Percentiles rank a stretch among this genome's conserved stretches.
phyloP scores from a whole-genome alignment of 768 basidiomycete species.

The Porphyrellus cyaneotinctus region DNA sequence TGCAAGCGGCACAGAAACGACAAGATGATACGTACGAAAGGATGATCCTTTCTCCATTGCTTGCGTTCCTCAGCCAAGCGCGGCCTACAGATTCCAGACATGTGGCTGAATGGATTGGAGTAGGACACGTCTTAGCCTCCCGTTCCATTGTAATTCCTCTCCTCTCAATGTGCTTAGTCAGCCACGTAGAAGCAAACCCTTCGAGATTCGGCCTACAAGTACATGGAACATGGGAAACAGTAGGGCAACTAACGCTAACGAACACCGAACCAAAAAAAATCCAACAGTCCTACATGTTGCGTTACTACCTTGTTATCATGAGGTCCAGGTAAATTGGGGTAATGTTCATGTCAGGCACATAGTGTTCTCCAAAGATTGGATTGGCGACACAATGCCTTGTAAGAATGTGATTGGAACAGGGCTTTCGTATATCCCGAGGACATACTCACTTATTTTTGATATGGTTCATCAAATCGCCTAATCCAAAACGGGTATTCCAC shows the following conservation, averaged over 20 bases:
- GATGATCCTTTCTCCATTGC: slow-evolving; percentile 98
- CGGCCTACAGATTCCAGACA: slow-evolving; percentile 92
- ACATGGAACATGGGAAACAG: not conserved
- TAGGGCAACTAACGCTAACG: not conserved
- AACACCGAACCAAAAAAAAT: not conserved
- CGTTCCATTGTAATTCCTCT: not conserved
- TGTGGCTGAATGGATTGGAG: slow-evolving; percentile 6
- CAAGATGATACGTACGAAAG: slow-evolving; percentile 66
- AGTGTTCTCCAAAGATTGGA: slow-evolving; percentile 18
- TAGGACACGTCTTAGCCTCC: not conserved
- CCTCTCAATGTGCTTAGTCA: slow-evolving; percentile 19
- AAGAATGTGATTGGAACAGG: not conserved
- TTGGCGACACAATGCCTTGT: slow-evolving; percentile 18
- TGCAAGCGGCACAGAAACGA: not conserved
- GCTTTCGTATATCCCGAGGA: not conserved
- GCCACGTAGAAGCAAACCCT: not conserved
- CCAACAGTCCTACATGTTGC: not conserved
- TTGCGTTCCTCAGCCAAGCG: slow-evolving; percentile 96
- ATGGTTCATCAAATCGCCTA: slow-evolving; percentile 13
- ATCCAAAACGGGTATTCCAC: slow-evolving; percentile 22
- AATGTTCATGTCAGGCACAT: slow-evolving; percentile 19
- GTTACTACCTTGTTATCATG: not conserved
- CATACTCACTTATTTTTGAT: slow-evolving; percentile 19
- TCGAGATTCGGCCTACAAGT: no score
- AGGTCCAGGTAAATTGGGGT: slow-evolving; percentile 15